phyloP scores from a whole-genome alignment of 805 yeast genomes.

The Saturnispora diversa region DNA sequence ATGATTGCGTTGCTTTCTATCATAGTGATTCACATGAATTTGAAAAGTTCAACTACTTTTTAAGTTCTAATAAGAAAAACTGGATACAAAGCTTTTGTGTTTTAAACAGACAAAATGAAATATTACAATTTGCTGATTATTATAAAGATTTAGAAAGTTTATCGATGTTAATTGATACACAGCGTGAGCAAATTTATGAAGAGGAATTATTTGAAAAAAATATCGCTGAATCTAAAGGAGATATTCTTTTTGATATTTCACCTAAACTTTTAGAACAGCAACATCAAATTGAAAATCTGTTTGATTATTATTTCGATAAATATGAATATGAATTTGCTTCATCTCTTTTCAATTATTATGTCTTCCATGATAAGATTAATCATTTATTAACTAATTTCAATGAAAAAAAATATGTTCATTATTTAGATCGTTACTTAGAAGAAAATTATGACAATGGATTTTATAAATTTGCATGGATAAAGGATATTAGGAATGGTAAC shows the following conservation, averaged over 20 bases:
- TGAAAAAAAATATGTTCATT: slow-evolving; percentile 38
- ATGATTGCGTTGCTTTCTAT: slow-evolving; percentile 13
- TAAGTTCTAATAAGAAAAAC: slow-evolving; percentile 19
- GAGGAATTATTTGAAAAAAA: slow-evolving; percentile 18
- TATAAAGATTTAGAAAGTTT: slow-evolving; percentile 60
- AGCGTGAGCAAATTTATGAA: slow-evolving; percentile 31
- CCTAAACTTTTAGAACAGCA: slow-evolving; percentile 15
- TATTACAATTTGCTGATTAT: slow-evolving; percentile 54
- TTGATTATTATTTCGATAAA: slow-evolving; percentile 45
- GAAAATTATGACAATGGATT: slow-evolving; percentile 31
- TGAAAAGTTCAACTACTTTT: slow-evolving; percentile 10
- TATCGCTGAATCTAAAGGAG: slow-evolving; percentile 9
- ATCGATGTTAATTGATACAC: slow-evolving; percentile 44
- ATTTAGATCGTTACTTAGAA: slow-evolving; percentile 45
- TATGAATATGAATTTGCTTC: slow-evolving; percentile 66
- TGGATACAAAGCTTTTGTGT: slow-evolving; percentile 59
- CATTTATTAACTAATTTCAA: slow-evolving; percentile 46
- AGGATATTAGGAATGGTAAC: slow-evolving; percentile 44
- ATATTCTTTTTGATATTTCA: slow-evolving; percentile 16
- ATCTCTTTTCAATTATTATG: slow-evolving; percentile 51
- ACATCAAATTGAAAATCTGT: slow-evolving; percentile 19
- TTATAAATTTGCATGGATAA: slow-evolving; percentile 64
- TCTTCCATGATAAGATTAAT: slow-evolving; percentile 43
- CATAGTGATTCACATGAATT: background rate
- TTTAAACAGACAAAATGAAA: slow-evolving; percentile 43